Percentiles rank a stretch among this genome's conserved stretches.
These are phyloP conservation scores for Monosporascus sp. DNA, from an alignment of 2,329 filamentous ascomycete genomes.

Conservation along the genomic window DNA sequence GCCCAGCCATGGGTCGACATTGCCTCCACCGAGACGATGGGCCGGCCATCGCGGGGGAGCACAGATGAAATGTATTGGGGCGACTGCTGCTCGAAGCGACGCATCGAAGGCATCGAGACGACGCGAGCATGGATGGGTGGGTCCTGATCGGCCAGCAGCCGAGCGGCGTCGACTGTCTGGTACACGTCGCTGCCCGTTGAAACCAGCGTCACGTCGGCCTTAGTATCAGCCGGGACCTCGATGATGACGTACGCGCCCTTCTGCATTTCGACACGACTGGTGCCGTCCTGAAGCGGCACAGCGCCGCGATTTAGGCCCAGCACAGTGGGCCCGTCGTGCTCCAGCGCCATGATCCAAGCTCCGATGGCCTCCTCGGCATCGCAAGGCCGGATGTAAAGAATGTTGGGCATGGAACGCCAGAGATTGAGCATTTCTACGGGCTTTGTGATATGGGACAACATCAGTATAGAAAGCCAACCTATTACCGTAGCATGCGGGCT, in stretches of 20 bases:
- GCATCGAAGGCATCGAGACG: not conserved
- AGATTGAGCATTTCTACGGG: constrained; percentile 45
- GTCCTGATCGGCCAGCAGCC: not conserved
- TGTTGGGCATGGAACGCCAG: constrained; percentile 50
- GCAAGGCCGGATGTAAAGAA: constrained; percentile 47
- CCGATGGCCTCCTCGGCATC: constrained; percentile 47
- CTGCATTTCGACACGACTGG: not conserved
- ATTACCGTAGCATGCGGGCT: too few species aligned
- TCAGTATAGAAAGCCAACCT: too few species aligned
- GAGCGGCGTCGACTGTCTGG: not conserved
- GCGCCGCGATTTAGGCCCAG: not conserved
- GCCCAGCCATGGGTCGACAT: too few species aligned
- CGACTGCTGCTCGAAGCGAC: not conserved
- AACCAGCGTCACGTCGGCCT: not conserved
- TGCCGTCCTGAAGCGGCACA: not conserved
- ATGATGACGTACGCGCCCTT: not conserved
- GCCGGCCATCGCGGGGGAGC: not conserved
- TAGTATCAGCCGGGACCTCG: not conserved
- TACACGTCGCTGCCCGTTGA: not conserved
- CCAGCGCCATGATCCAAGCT: constrained; percentile 26
- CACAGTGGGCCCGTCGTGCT: not conserved
- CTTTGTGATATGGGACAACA: too few species aligned
- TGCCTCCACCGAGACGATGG: not conserved
- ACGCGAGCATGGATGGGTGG: not conserved
- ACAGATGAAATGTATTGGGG: not conserved